A percentile compares a stretch with the other conserved stretches of the same genome.
These are phyloP conservation scores for Heterobasidion occidentale DNA, from an alignment of 1,284 basidiomycete species.

Conservation along the genomic window DNA sequence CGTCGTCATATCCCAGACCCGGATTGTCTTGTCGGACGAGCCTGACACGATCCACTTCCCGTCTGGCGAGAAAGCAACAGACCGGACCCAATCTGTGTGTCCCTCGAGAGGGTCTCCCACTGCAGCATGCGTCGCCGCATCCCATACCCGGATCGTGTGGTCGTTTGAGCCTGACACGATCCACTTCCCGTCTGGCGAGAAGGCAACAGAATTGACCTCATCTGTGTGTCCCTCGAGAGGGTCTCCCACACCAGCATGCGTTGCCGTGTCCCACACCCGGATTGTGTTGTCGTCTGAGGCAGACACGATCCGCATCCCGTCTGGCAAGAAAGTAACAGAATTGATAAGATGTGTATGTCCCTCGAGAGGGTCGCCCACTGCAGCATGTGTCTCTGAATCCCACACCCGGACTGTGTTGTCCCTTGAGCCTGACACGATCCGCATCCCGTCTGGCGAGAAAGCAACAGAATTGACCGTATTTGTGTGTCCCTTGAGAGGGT, in stretches of 20 bases:
- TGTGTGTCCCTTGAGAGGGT: background rate
- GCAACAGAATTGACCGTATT: background rate
- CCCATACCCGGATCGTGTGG: background rate
- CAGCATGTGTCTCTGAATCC: background rate
- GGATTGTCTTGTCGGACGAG: background rate
- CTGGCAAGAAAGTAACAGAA: constrained; percentile 7
- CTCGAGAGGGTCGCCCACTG: background rate
- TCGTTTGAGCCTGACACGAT: background rate
- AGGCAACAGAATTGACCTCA: background rate
- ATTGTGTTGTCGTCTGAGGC: constrained; percentile 4
- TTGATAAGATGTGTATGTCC: constrained; percentile 3
- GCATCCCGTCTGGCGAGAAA: background rate
- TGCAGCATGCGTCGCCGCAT: background rate
- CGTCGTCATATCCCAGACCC: background rate
- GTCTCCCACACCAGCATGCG: background rate
- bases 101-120: background rate
- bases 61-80: too few relatives aligned
- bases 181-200: background rate
- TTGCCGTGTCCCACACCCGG: constrained; percentile 4
- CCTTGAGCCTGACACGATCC: background rate
- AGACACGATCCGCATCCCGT: background rate
- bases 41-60: background rate
- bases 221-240: background rate
- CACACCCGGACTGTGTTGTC: background rate
- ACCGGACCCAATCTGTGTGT: too few relatives aligned